Percentiles rank a stretch among this genome's conserved stretches.
These are phyloP conservation scores for Termitomyces sp. DNA, from an alignment of 768 basidiomycete genomes.

Conservation along the genomic window DNA sequence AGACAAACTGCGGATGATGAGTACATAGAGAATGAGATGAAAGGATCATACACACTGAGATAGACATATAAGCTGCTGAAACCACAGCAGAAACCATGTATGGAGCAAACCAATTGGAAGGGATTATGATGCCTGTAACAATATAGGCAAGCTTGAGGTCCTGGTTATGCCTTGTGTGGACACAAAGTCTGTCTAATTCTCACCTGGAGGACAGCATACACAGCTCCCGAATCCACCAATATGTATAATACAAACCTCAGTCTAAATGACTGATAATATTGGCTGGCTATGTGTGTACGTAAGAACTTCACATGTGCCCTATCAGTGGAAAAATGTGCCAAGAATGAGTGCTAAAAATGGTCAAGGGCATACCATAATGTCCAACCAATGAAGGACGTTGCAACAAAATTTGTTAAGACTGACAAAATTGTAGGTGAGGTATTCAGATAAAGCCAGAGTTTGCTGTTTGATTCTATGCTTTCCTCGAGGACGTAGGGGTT, in stretches of 20 bases:
- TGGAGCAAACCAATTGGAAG: not conserved
- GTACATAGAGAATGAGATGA: no score
- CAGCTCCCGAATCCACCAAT: not conserved
- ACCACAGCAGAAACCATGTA: not conserved
- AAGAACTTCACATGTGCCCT: not conserved
- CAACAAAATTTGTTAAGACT: not conserved
- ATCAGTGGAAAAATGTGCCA: not conserved
- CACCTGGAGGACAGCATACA: not conserved
- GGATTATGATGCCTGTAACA: not conserved
- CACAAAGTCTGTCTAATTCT: not conserved
- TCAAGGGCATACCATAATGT: not conserved
- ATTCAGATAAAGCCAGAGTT: not conserved
- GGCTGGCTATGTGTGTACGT: not conserved
- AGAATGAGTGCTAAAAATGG: not conserved
- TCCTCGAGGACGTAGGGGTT: not conserved
- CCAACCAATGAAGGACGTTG: not conserved
- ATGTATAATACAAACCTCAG: not conserved
- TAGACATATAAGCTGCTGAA: not conserved
- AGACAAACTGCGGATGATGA: not conserved
- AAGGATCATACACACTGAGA: not conserved
- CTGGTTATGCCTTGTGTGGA: not conserved
- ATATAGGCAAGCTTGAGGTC: not conserved
- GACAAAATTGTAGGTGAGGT: not conserved
- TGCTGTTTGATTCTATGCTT: not conserved
- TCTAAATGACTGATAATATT: not conserved